Evolutionary conservation across 306 rosid species (phyloP).

Genomic region (Inga laurina): DNA sequence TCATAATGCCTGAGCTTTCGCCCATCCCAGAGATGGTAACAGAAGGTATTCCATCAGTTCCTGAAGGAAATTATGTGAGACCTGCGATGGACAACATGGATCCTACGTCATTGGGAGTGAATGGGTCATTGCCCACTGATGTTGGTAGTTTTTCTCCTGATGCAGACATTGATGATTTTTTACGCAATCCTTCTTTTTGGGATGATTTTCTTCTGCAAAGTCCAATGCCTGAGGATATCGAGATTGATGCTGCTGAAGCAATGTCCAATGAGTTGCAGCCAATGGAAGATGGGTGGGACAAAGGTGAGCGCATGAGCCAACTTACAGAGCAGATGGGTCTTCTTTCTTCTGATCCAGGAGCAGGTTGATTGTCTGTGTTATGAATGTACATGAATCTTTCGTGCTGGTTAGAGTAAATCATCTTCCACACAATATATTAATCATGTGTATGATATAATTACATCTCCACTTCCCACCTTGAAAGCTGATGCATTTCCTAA

Average conservation of each 20-base stretch:
- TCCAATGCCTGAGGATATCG: slow-evolving; percentile 54
- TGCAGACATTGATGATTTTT: slow-evolving; percentile 71
- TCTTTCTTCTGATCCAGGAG: slow-evolving; percentile 68
- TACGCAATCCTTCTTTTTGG: slow-evolving; percentile 64
- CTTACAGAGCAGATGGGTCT: slow-evolving; percentile 89
- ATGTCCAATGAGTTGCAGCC: slow-evolving; percentile 55
- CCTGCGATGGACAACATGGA: slow-evolving; percentile 48
- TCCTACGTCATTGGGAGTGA: slow-evolving; percentile 47
- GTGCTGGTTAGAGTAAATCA: slow-evolving; percentile 39
- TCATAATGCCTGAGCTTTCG: slow-evolving; percentile 69
- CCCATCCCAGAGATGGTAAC: slow-evolving; percentile 54
- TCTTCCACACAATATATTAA: slow-evolving; percentile 24
- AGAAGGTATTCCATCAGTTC: slow-evolving; percentile 48
- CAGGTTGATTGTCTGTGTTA: slow-evolving; percentile 44
- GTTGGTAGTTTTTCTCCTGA: slow-evolving; percentile 54
- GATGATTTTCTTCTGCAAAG: slow-evolving; percentile 53
- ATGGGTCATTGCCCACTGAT: slow-evolving; percentile 58
- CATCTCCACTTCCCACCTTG: slow-evolving; percentile 29
- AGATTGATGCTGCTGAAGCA: slow-evolving; percentile 43
- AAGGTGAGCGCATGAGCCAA: slow-evolving; percentile 62
- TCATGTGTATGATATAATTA: slow-evolving; percentile 28
- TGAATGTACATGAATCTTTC: slow-evolving; percentile 47
- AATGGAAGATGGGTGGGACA: slow-evolving; percentile 69
- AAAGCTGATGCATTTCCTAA: slow-evolving; percentile 34
- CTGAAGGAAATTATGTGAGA: slow-evolving; percentile 52